Evolutionary conservation across 2,329 filamentous ascomycete genomes (phyloP), one percentile per base, ranked within the genome.

Genomic region (Aspergillus arachidicola): DNA sequence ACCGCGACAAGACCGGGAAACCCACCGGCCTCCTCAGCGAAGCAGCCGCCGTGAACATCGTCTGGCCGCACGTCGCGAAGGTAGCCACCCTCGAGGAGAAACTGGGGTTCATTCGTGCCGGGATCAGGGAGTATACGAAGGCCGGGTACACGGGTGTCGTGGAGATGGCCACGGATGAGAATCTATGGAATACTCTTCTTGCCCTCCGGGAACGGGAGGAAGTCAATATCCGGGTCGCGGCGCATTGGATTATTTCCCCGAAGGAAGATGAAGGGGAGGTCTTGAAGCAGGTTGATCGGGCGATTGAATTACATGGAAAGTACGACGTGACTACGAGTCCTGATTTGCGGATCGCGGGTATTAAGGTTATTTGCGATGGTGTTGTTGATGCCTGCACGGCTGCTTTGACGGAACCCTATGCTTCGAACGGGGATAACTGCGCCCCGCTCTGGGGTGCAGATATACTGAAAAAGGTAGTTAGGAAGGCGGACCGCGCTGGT

Each of bases 151-250:
- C 83, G 1, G 81, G 82, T 2, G 73, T 82, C 36, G 75, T 83
- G 16, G 82, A 84, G 51, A 84, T 84, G 82, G 82, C 82, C 23
- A 84, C 82, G 77, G 81, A 83, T 62, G 81, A 84, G 57, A 80
- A 78, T 53, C 74, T 76, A 1, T 84, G 82, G 82, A 76, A 76
- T 36, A 76, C 78, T 0, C 70, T 84, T 50, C 66, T 76, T 2
- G 68, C 73, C 7, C 67, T 83, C 5, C 75, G 72, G 12, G 64
- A 66, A n/a, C 66, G 70, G 0, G 75, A 65, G 3, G 54, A 65
- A 1, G 59, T 83, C 2, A 74, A 78, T 0, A 68, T 84, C 14
- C 76, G 81, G 7, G 68, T 84, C 5, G 80, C 80, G 11, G 79
- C 78, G 30, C 78, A 84, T 65, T 84, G 82, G 82, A 74, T 82